Evolutionary conservation across 228 moss, liverwort and hornwort species (phyloP).

Genomic region (Sphagnum fallax): DNA sequence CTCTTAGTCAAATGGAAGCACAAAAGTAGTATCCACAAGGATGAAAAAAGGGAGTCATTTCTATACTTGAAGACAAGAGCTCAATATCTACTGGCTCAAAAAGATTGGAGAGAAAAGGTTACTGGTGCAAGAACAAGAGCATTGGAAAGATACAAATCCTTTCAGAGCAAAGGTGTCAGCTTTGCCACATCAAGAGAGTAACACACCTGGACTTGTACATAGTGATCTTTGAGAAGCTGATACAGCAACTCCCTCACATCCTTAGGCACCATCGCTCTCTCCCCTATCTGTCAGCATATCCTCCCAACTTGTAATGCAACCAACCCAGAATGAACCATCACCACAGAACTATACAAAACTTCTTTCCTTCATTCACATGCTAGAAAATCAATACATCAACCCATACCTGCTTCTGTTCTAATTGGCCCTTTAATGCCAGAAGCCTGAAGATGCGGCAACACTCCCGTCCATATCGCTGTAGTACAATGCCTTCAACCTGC

Average conservation of each 20-base stretch:
- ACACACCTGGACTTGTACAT: slow-evolving; percentile 72
- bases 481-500: slow-evolving; percentile 89
- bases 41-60: too few species aligned
- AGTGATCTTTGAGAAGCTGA: slow-evolving; percentile 74
- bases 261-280: slow-evolving; percentile 87
- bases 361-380: too few species aligned
- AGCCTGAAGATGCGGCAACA: slow-evolving; percentile 89
- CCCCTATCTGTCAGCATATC: slow-evolving; percentile 54
- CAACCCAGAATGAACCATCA: too few species aligned
- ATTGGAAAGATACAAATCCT: too few species aligned
- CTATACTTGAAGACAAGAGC: background rate
- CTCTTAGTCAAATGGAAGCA: too few species aligned
- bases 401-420: slow-evolving; percentile 91
- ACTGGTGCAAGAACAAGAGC: too few species aligned
- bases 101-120: background rate
- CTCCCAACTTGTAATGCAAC: background rate
- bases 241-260: slow-evolving; percentile 83
- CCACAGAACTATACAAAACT: too few species aligned
- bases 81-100: background rate
- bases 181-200: background rate
- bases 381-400: too few species aligned
- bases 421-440: slow-evolving; percentile 80
- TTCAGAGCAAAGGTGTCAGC: too few species aligned
- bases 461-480: slow-evolving; percentile 89
- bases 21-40: too few species aligned